These are phyloP conservation scores for Coprinopsis sp. DNA, from an alignment of 768 basidiomycete species.

Conservation along the genomic window DNA sequence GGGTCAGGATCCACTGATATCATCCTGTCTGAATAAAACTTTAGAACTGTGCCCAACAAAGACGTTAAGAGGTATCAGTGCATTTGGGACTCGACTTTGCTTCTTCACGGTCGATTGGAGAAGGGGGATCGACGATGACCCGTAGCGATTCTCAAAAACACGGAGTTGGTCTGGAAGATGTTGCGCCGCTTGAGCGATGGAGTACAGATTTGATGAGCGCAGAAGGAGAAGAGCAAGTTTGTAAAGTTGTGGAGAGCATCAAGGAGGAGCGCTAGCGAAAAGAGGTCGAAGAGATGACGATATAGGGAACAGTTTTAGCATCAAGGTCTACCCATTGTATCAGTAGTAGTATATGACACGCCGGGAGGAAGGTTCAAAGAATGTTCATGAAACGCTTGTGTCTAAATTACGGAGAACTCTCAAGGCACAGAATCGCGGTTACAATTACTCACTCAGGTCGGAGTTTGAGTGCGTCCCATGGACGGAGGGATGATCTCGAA, in stretches of 20 bases:
- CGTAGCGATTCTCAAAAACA: neutral
- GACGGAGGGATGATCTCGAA: too few species aligned
- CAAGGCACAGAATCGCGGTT: too few species aligned
- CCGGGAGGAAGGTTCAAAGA: too few species aligned
- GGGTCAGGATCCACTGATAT: neutral
- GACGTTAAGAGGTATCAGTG: constrained; percentile 1
- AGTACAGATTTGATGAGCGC: neutral
- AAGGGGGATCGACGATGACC: neutral
- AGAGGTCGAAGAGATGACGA: neutral
- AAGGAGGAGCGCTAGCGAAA: neutral
- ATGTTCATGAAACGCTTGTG: too few species aligned
- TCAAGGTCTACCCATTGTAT: too few species aligned
- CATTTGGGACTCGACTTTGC: constrained; percentile 5
- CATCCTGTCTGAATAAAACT: neutral
- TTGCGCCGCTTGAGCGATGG: constrained; percentile 5
- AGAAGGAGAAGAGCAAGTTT: neutral
- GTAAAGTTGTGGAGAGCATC: neutral
- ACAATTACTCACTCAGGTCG: too few species aligned
- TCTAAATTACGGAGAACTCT: too few species aligned
- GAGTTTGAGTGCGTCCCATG: too few species aligned
- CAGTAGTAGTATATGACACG: neutral
- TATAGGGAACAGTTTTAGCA: neutral
- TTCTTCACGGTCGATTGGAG: neutral
- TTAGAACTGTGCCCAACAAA: constrained; percentile 4
- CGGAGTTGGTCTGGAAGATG: neutral